Evolutionary conservation across 75 land plant genomes (phyloP).

Genomic region (Adiantum capillusveneris): DNA sequence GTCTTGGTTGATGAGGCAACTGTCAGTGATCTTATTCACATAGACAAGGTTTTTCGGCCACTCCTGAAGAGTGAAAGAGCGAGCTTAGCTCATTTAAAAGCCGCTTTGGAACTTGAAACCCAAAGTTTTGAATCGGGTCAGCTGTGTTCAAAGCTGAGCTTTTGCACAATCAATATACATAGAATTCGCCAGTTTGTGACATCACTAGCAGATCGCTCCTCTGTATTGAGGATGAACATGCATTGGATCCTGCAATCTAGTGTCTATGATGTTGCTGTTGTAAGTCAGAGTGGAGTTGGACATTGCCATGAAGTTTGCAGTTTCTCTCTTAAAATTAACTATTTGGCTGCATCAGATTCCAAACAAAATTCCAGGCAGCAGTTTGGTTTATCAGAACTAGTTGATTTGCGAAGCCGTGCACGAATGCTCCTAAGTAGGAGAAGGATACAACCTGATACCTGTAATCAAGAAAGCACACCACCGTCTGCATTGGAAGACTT

Average conservation of each 20-base stretch:
- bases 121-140: conserved; percentile 3
- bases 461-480: neutral
- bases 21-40: conserved; percentile 14
- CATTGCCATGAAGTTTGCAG: neutral
- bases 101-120: neutral
- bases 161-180: conserved; percentile 9
- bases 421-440: conserved; percentile 11
- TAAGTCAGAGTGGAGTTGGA: conserved; percentile 5
- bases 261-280: neutral
- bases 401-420: conserved; percentile 18
- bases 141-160: conserved; percentile 9
- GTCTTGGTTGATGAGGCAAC: conserved; percentile 14
- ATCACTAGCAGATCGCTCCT: conserved; percentile 20
- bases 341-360: neutral
- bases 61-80: neutral
- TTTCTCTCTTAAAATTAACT: neutral
- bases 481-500: conserved; percentile 8
- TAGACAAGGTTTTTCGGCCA: conserved; percentile 9
- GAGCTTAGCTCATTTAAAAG: neutral
- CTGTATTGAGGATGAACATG: conserved; percentile 16
- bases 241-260: conserved; percentile 6
- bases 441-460: conserved; percentile 6
- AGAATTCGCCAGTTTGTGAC: conserved; percentile 10
- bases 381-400: conserved; percentile 12
- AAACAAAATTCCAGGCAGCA: conserved; percentile 1